Percentiles rank a stretch among this genome's conserved stretches.
Conservation (phyloP, 179 eudicot species). For the Drosera spatulata region DNA sequence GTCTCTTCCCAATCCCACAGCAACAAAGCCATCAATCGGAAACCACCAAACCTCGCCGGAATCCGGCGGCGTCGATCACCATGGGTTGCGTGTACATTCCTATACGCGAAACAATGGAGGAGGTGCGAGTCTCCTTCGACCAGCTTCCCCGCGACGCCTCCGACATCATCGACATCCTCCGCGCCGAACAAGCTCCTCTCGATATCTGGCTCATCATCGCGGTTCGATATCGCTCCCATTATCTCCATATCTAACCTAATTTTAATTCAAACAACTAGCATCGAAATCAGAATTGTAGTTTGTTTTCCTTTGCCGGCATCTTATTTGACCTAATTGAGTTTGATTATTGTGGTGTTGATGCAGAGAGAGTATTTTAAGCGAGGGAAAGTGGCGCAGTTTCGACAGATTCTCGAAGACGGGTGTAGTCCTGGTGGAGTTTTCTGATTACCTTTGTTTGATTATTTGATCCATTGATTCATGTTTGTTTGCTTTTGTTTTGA, state of each 20-base stretch:
- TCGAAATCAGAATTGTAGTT: background rate
- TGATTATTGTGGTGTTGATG: conserved; percentile 9
- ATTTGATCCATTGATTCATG: background rate
- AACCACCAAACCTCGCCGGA: background rate
- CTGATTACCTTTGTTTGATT: background rate
- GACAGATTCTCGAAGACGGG: conserved; percentile 91
- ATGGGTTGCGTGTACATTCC: conserved; percentile 90
- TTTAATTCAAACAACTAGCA: too few relatives aligned
- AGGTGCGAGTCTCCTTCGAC: conserved; percentile 75
- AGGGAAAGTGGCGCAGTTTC: conserved; percentile 77
- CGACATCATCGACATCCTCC: conserved; percentile 91
- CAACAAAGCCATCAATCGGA: too few relatives aligned
- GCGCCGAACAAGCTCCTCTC: conserved; percentile 98
- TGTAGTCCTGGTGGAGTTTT: conserved; percentile 71
- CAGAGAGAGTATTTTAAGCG: conserved; percentile 98
- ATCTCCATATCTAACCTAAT: background rate
- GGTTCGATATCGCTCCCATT: conserved; percentile 18
- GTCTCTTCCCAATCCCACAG: too few relatives aligned
- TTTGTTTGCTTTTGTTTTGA: too few relatives aligned
- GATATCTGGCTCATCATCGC: conserved; percentile 92
- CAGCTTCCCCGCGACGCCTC: conserved; percentile 86
- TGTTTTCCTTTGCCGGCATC: background rate
- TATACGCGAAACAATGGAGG: conserved; percentile 90
- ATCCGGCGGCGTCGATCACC: background rate
- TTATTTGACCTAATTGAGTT: background rate